phyloP scores from a whole-genome alignment of 2,329 filamentous ascomycete species.

The Pyrenochaeta sp. region DNA sequence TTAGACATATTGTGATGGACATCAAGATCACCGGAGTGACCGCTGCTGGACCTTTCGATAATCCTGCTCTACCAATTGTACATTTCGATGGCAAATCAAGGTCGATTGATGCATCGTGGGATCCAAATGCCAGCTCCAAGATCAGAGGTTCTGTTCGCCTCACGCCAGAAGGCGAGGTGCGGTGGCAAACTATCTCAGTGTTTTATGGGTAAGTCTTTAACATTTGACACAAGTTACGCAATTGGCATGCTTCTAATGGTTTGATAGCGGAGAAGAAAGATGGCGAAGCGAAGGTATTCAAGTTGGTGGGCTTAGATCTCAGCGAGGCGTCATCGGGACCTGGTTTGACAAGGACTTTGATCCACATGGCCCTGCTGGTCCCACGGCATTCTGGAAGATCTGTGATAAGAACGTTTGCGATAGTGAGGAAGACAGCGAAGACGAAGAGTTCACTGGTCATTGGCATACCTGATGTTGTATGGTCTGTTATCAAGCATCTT shows the following conservation, averaged over 20 bases:
- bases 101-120: constrained; percentile 69
- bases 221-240: neutral
- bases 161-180: constrained; percentile 73
- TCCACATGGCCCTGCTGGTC: constrained; percentile 72
- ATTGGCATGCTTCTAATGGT: constrained; percentile 32
- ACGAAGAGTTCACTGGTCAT: constrained; percentile 2
- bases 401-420: constrained; percentile 52
- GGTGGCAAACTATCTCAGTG: constrained; percentile 75
- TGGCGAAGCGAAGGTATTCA: constrained; percentile 83
- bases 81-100: constrained; percentile 70
- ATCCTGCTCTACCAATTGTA: constrained; percentile 68
- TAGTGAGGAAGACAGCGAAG: constrained; percentile 16
- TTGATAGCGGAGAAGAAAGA: constrained; percentile 66
- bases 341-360: constrained; percentile 82
- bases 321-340: constrained; percentile 73
- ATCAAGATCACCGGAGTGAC: constrained; percentile 68
- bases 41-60: constrained; percentile 64
- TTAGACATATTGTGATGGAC: constrained; percentile 73
- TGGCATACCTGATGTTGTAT: constrained; percentile 1
- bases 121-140: constrained; percentile 72
- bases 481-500: too few species aligned
- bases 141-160: constrained; percentile 70
- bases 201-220: constrained; percentile 56
- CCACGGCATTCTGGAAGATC: constrained; percentile 80
- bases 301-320: constrained; percentile 70